phyloP scores from a whole-genome alignment of 495 filamentous ascomycete genomes.

The Penicillium chermesinum region DNA sequence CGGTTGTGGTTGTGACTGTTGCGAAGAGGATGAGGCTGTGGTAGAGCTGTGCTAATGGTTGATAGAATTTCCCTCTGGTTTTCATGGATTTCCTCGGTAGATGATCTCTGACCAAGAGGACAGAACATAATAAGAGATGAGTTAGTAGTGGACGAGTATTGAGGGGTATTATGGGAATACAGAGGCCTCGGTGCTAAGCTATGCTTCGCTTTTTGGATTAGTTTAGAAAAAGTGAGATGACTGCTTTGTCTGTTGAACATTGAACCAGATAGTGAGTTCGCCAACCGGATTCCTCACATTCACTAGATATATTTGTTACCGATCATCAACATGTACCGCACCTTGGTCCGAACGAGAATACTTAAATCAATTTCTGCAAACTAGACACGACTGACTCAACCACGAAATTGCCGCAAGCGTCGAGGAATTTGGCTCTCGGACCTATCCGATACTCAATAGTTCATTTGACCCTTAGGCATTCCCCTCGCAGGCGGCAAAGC shows the following conservation, averaged over 20 bases:
- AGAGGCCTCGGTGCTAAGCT: no score
- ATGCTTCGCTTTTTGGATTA: no score
- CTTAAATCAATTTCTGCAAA: conserved; percentile 50
- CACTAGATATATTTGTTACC: conserved; percentile 18
- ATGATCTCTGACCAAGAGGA: no score
- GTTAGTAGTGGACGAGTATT: no score
- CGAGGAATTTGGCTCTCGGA: conserved; percentile 65
- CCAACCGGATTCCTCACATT: conserved; percentile 63
- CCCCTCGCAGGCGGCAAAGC: conserved; percentile 51
- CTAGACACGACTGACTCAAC: conserved; percentile 60
- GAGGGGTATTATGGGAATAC: no score
- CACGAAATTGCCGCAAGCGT: conserved; percentile 69
- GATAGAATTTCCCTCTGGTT: no score
- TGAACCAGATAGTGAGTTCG: conserved; percentile 67
- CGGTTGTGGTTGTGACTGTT: conserved; percentile 39
- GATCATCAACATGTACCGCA: neutral
- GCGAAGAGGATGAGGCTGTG: conserved; percentile 30
- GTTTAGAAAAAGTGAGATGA: conserved; percentile 16
- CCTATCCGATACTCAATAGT: conserved; percentile 58
- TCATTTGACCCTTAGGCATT: conserved; percentile 47
- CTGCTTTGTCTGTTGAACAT: conserved; percentile 16
- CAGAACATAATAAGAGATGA: no score
- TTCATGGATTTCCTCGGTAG: no score
- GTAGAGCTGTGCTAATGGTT: neutral
- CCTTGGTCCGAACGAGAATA: neutral